A percentile compares a stretch with the other conserved stretches of the same genome.
phyloP scores from a whole-genome alignment of 2,329 filamentous ascomycete genomes.

The Exophiala calicioides region DNA sequence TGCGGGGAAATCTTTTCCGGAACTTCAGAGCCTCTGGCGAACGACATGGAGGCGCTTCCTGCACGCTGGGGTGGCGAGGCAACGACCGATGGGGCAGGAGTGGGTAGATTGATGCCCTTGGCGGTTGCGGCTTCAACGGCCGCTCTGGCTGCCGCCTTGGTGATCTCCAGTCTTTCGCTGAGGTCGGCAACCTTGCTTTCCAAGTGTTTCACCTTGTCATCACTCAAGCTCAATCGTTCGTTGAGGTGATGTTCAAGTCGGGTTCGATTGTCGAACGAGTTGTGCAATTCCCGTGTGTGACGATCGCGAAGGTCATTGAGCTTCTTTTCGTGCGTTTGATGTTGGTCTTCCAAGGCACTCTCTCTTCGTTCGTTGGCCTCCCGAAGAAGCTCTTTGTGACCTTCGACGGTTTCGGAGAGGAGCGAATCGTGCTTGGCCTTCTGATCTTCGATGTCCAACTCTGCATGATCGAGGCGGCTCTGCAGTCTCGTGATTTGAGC shows the following conservation, averaged over 20 bases:
- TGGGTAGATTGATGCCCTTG: slow-evolving; percentile 43
- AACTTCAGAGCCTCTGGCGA: slow-evolving; percentile 49
- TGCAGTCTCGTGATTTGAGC: slow-evolving; percentile 73
- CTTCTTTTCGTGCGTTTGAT: slow-evolving; percentile 68
- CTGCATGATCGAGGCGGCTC: slow-evolving; percentile 73
- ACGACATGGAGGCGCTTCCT: slow-evolving; percentile 50
- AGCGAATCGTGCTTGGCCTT: slow-evolving; percentile 82
- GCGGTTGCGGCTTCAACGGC: slow-evolving; percentile 72
- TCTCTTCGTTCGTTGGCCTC: slow-evolving; percentile 57
- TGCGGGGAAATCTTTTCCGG: slow-evolving; percentile 92
- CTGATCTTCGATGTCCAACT: slow-evolving; percentile 75
- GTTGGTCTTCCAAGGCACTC: slow-evolving; percentile 56
- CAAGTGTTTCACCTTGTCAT: slow-evolving; percentile 80
- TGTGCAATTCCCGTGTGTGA: slow-evolving; percentile 72
- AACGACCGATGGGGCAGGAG: slow-evolving; percentile 36
- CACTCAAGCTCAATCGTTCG: slow-evolving; percentile 77
- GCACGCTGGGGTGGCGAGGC: slow-evolving; percentile 43
- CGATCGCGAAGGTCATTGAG: slow-evolving; percentile 74
- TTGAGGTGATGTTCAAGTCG: slow-evolving; percentile 76
- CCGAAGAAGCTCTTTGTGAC: slow-evolving; percentile 61
- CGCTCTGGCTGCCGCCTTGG: slow-evolving; percentile 81
- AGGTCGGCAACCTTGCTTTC: slow-evolving; percentile 82
- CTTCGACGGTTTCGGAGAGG: slow-evolving; percentile 75
- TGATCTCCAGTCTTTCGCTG: slow-evolving; percentile 87
- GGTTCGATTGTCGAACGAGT: slow-evolving; percentile 77